phyloP scores from a whole-genome alignment of 768 basidiomycete species.

The Collybia mongolica region DNA sequence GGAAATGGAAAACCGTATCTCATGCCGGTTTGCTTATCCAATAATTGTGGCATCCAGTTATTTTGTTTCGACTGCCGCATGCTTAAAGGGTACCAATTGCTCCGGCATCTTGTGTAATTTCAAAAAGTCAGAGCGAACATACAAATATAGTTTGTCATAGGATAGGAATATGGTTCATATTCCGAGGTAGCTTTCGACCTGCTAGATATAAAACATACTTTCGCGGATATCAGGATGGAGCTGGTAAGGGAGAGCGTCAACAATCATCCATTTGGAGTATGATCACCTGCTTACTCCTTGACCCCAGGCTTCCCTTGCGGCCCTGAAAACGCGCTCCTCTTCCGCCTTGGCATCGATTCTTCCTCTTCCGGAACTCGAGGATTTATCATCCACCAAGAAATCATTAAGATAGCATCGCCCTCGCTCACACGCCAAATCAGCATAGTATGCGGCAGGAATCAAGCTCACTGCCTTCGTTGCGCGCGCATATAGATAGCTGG shows the following conservation, averaged over 20 bases:
- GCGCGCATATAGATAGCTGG: conserved; percentile 75
- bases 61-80: no score
- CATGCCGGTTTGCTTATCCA: no score
- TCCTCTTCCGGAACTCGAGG: conserved; percentile 29
- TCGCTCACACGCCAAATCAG: conserved; percentile 80
- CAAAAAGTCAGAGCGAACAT: not conserved
- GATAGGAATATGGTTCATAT: not conserved
- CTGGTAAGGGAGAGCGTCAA: conserved; percentile 20
- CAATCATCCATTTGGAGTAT: not conserved
- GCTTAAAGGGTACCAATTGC: not conserved
- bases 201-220: conserved; percentile 75
- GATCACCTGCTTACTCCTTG: conserved; percentile 38
- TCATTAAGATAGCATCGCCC: conserved; percentile 76
- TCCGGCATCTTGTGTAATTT: not conserved
- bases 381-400: conserved; percentile 57
- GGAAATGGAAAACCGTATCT: no score
- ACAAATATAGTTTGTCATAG: not conserved
- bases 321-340: conserved; percentile 36
- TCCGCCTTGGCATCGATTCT: conserved; percentile 36
- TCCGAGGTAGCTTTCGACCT: no score
- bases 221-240: conserved; percentile 55
- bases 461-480: conserved; percentile 85
- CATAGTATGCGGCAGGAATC: conserved; percentile 78
- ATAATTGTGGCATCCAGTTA: no score
- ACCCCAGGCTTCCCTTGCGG: conserved; percentile 51